Base-by-base conservation (phyloP, 2,329 filamentous ascomycete species). In the Hypoxylon sp. region DNA sequence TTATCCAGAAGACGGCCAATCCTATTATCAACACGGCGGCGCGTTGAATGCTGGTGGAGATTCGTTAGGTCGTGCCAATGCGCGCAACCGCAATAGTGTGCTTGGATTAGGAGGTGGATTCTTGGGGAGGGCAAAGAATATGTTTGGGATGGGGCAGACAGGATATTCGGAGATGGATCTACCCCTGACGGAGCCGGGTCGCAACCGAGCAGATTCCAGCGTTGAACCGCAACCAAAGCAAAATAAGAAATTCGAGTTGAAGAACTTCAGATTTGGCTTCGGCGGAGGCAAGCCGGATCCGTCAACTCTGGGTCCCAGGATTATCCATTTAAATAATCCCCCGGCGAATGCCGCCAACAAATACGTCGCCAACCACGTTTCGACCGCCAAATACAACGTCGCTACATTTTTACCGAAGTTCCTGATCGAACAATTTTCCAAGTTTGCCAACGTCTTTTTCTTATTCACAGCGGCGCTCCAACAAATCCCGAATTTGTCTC, bases 391-490 rank as follows among this genome's bases (percentile, higher is more conserved):
- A 79, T 99, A 99, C 86, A 99, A 98, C 77, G 73, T 93, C 74
- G 84, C 92, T 56, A 97, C 93, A 19, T 99, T 99, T 78, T 76
- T 98, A 17, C 95, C 95, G 52, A 99, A 99, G 79, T 99, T 99
- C 79, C 84, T 99, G 59, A 93, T 94, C 77, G 95, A 99, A 78
- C 95, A 99, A 77, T 99, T 99, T 80, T 97, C 94, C 65, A 99
- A 97, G 83, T 97, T 97, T 79, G 95, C 95, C 82, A 99, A 99
- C 80, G 80, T 99, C 74, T 99, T 99, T 84, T 99, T 99, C 91
- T 87, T 99, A 76, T 98, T 99, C 79, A 99, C 95, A 37, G 94
- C 95, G 15, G 89, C 88, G 41, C 82, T 99, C 47, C 95, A 99
- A 81, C 95, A 99, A 78, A 97, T 99, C 65, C 95, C 95, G 20